Evolutionary conservation across 441 rosid genomes (phyloP).

Genomic region (Raphanus hybrid): DNA sequence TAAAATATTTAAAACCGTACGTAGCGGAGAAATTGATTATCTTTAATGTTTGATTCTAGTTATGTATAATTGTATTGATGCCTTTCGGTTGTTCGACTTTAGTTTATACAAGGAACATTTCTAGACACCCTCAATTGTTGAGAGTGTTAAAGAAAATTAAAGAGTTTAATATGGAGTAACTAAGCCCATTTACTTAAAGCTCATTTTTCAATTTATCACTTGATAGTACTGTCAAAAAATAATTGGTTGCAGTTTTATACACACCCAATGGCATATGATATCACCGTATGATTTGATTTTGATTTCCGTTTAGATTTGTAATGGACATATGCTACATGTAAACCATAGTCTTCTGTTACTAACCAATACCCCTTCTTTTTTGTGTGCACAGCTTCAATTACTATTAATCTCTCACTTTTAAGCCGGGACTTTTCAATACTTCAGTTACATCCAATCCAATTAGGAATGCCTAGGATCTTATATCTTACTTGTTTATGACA

Average conservation of each 20-base stretch:
- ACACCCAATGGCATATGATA: neutral
- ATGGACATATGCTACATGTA: too few species aligned
- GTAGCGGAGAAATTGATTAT: slow-evolving; percentile 11
- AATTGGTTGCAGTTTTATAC: neutral
- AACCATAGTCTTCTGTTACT: too few species aligned
- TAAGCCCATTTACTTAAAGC: neutral
- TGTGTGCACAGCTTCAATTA: neutral
- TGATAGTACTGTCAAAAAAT: neutral
- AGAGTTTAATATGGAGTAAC: slow-evolving; percentile 12
- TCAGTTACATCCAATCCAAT: slow-evolving; percentile 9
- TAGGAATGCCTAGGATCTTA: slow-evolving; percentile 21
- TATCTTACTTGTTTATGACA: slow-evolving; percentile 19
- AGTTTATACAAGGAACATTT: neutral
- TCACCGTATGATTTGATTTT: too few species aligned
- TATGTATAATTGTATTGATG: slow-evolving; percentile 4
- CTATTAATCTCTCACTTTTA: neutral
- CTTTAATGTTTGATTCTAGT: neutral
- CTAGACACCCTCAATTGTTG: neutral
- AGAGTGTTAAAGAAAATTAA: slow-evolving; percentile 9
- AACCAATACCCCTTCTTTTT: too few species aligned
- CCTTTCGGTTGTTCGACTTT: neutral
- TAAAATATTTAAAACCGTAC: neutral
- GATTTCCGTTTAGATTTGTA: too few species aligned
- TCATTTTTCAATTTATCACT: neutral
- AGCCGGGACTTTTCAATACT: too few species aligned